phyloP scores from a whole-genome alignment of 352 stramenopile species.

The Pseudoperonospora humuli region DNA sequence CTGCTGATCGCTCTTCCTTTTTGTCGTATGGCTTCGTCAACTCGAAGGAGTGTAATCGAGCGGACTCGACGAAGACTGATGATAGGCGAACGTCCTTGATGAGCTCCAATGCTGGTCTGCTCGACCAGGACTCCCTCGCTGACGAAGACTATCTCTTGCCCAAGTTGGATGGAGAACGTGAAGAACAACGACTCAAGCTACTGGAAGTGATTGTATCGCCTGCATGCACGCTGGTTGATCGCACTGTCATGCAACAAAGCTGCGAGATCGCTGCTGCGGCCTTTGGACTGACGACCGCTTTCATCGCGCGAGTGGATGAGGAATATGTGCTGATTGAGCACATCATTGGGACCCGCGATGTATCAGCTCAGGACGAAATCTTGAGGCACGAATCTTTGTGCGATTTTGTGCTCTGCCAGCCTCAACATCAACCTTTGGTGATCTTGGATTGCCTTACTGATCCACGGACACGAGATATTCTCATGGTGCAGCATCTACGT shows the following conservation, averaged over 20 bases:
- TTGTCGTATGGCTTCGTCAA: conserved; percentile 4
- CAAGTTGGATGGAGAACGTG: conserved; percentile 28
- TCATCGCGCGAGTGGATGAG: conserved; percentile 52
- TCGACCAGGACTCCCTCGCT: conserved; percentile 36
- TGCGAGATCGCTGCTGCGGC: conserved; percentile 38
- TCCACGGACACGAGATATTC: conserved; percentile 36
- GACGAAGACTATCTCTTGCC: conserved; percentile 38
- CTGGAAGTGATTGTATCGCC: conserved; percentile 46
- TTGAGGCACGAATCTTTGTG: conserved; percentile 42
- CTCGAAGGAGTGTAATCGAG: conserved; percentile 26
- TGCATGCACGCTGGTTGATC: conserved; percentile 51
- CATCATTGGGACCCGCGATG: conserved; percentile 20
- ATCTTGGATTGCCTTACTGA: conserved; percentile 41
- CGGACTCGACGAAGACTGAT: conserved; percentile 16
- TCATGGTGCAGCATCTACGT: conserved; percentile 47
- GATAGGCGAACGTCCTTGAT: conserved; percentile 45
- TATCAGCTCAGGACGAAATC: conserved; percentile 25
- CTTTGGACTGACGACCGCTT: conserved; percentile 38
- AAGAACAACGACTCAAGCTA: conserved; percentile 40
- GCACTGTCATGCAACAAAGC: conserved; percentile 45
- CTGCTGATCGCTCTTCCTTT: conserved; percentile 18
- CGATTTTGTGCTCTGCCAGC: conserved; percentile 50
- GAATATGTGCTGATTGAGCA: conserved; percentile 46
- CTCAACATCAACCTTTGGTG: conserved; percentile 31
- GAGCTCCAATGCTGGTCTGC: conserved; percentile 38